Evolutionary conservation across 2,329 filamentous ascomycete species (phyloP).

Genomic region (Pestalotiopsis sp.): DNA sequence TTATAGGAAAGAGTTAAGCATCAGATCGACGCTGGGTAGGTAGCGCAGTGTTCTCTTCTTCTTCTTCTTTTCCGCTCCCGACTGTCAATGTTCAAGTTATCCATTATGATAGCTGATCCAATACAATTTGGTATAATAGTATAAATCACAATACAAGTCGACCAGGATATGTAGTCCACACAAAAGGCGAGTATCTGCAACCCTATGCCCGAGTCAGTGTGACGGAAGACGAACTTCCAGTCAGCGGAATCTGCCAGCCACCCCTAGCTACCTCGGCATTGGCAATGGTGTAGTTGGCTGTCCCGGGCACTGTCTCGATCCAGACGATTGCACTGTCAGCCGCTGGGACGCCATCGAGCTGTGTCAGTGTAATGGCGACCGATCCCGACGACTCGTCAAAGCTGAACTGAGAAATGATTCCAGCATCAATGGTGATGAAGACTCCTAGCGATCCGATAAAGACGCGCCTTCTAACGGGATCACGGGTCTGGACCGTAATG

Average conservation of each 20-base stretch:
- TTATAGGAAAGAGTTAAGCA: too few species aligned
- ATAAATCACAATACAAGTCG: too few species aligned
- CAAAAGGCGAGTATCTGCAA: background rate
- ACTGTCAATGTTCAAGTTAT: too few species aligned
- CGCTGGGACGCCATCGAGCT: slow-evolving; percentile 29
- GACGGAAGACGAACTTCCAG: background rate
- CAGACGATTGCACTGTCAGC: slow-evolving; percentile 36
- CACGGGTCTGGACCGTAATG: slow-evolving; percentile 42
- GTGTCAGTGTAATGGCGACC: slow-evolving; percentile 32
- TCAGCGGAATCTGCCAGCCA: slow-evolving; percentile 3
- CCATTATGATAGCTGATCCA: too few species aligned
- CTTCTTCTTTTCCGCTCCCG: too few species aligned
- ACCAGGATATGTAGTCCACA: background rate
- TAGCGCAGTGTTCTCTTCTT: too few species aligned
- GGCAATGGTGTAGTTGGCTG: background rate
- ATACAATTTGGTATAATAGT: too few species aligned
- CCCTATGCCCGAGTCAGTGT: background rate
- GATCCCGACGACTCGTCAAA: slow-evolving; percentile 30
- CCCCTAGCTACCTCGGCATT: background rate
- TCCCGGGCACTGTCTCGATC: slow-evolving; percentile 24
- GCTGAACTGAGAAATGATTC: slow-evolving; percentile 40
- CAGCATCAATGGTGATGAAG: slow-evolving; percentile 44
- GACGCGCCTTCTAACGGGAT: slow-evolving; percentile 48
- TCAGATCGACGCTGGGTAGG: too few species aligned
- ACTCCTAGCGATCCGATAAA: slow-evolving; percentile 51